A percentile compares a stretch with the other conserved stretches of the same genome.
Conservation (phyloP, 257 asterid species). For the Nicotiana noctiflora region DNA sequence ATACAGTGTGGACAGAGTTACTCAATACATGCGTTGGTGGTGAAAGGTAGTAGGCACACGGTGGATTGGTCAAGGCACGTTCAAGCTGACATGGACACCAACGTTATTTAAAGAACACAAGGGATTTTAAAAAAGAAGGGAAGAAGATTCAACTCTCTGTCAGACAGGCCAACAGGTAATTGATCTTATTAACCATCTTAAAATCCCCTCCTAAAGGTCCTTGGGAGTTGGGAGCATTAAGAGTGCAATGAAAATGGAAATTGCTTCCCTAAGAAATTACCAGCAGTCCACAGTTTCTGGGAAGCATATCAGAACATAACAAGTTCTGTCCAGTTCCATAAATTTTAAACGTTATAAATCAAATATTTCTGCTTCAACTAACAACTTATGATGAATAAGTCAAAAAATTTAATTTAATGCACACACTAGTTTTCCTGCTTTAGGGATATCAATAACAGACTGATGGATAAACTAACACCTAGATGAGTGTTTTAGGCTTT, state of each 20-base stretch:
- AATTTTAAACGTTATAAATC: background rate
- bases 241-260: background rate
- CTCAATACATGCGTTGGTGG: background rate
- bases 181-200: background rate
- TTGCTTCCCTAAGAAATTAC: background rate
- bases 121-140: background rate
- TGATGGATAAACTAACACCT: background rate
- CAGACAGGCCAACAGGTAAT: background rate
- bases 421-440: background rate
- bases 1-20: too few relatives aligned
- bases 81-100: background rate
- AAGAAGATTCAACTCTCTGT: background rate
- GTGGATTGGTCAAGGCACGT: background rate
- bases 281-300: background rate
- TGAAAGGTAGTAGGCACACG: background rate
- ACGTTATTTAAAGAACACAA: background rate
- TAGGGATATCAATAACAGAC: background rate
- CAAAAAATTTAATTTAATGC: background rate
- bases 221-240: background rate
- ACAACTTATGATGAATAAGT: background rate
- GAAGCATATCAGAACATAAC: background rate
- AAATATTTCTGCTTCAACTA: background rate
- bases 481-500: background rate
- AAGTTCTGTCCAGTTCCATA: background rate
- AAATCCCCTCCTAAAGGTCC: background rate